Conservation (phyloP, 257 asterid genomes). For the Petrea volubilis region DNA sequence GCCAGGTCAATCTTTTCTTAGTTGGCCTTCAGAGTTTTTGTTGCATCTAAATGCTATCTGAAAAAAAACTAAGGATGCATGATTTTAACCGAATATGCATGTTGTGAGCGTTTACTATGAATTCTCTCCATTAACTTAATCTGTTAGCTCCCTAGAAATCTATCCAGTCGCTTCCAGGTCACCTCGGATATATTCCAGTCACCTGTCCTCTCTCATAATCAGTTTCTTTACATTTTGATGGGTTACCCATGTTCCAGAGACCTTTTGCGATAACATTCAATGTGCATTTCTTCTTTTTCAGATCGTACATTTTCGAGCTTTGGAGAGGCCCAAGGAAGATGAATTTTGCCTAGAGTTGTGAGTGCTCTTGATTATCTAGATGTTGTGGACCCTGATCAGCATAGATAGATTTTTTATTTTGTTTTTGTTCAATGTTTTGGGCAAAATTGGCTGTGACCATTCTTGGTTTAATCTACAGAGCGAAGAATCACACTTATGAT, state of each 20-base stretch:
- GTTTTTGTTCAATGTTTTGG: neutral
- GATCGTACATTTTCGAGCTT: slow-evolving; percentile 88
- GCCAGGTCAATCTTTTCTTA: slow-evolving; percentile 69
- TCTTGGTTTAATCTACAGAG: slow-evolving; percentile 49
- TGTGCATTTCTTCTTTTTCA: slow-evolving; percentile 35
- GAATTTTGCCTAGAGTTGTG: slow-evolving; percentile 91
- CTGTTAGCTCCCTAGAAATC: neutral
- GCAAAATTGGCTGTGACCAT: slow-evolving; percentile 17
- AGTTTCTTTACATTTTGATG: neutral
- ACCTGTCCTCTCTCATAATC: slow-evolving; percentile 3
- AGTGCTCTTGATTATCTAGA: slow-evolving; percentile 40
- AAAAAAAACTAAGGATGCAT: neutral
- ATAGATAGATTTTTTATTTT: slow-evolving; percentile 1
- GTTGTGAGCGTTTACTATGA: neutral
- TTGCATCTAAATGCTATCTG: neutral
- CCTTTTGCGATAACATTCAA: slow-evolving; percentile 14
- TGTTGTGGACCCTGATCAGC: slow-evolving; percentile 2
- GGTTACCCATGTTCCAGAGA: neutral
- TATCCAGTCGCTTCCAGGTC: neutral
- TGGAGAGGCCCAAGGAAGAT: slow-evolving; percentile 94
- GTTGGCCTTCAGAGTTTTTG: neutral
- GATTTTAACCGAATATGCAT: neutral
- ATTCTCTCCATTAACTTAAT: neutral
- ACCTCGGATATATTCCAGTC: neutral
- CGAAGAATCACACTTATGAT: slow-evolving; percentile 89